phyloP scores from a whole-genome alignment of 768 basidiomycete species.

The Tricholoma bakamatsutake region DNA sequence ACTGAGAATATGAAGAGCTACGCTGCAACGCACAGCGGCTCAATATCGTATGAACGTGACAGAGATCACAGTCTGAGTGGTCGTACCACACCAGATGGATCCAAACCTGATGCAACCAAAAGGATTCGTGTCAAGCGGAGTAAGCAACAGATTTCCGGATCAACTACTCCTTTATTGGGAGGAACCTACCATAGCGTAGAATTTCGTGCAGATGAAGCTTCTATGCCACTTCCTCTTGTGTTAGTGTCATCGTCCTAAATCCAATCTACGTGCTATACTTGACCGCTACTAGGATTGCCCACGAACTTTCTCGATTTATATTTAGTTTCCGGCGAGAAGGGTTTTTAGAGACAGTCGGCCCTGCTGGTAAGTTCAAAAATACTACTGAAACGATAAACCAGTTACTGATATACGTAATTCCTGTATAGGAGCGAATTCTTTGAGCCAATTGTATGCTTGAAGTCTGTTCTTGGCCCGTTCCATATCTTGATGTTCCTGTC shows the following conservation, averaged over 20 bases:
- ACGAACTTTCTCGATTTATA: conserved; percentile 66
- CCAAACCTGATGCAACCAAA: conserved; percentile 52
- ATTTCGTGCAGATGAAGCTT: conserved; percentile 53
- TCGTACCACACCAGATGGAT: conserved; percentile 28
- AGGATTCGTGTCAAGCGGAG: conserved; percentile 67
- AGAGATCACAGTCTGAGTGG: conserved; percentile 21
- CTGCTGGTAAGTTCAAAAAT: conserved; percentile 52
- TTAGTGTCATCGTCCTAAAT: conserved; percentile 26
- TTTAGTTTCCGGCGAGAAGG: conserved; percentile 78
- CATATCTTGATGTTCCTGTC: neutral
- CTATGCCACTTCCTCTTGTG: conserved; percentile 80
- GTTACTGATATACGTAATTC: neutral
- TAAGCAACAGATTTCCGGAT: conserved; percentile 44
- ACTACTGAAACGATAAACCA: neutral
- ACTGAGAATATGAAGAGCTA: conserved; percentile 33
- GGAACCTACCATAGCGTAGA: conserved; percentile 51
- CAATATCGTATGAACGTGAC: conserved; percentile 16
- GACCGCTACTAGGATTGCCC: conserved; percentile 53
- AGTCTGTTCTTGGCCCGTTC: neutral
- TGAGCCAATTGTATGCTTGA: conserved; percentile 54
- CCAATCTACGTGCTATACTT: neutral
- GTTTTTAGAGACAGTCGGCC: conserved; percentile 83
- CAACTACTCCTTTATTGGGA: conserved; percentile 59
- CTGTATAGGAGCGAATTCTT: conserved; percentile 64
- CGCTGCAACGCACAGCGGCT: conserved; percentile 31